Base-by-base conservation (phyloP, 768 basidiomycete species). In the Podaxis sp. region DNA sequence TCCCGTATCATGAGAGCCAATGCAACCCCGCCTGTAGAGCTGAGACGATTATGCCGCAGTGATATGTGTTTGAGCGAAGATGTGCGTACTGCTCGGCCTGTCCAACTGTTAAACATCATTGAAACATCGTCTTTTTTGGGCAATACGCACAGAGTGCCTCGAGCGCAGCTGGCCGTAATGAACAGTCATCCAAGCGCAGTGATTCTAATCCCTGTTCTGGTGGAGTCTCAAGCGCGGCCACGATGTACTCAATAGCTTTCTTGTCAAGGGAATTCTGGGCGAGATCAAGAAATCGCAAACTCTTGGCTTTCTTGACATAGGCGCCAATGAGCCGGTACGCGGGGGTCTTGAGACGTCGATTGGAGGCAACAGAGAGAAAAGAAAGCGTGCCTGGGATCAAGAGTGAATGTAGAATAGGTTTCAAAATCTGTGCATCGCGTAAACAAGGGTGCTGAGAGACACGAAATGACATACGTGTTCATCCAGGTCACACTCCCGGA, bases 1-100 rank as follows among this genome's bases (percentile, higher is more conserved):
- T 99, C 96, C 57, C 92, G 86, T 65, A 98, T 95, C 93, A 99
- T 96, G 57, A 97, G 82, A 0, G 96, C 95, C 12, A 99, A 81
- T 0, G 95, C 92, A 4, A 99, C 94, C 7, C 91, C 95, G 38
- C 95, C 95, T 0, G 90, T 84, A 0, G 88, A 83, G 38, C 82
- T 86, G 69, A 99, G 97, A 48, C 86, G 85, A 74, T 99, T 99
- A 52, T 93, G 84, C 15, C 96, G 86, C 24, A 99, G 76, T 4
- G 95, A 96, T 54, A 99, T 88, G 70, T 99, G 94, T 63, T 87
- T 85, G 62, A 99, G 75, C 0, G 89, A 87, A 0, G 94, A 95
- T 0, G 84, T 87, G 4, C 96, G 90, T 17, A 98, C 86, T 13
- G 86, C 87, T 61, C 94, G 88, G 17, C 92, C 93, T 95, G 42